Percentiles rank a stretch among this genome's conserved stretches.
These are phyloP conservation scores for Dicorynia guianensis DNA, from an alignment of 306 rosid species.

Conservation along the genomic window DNA sequence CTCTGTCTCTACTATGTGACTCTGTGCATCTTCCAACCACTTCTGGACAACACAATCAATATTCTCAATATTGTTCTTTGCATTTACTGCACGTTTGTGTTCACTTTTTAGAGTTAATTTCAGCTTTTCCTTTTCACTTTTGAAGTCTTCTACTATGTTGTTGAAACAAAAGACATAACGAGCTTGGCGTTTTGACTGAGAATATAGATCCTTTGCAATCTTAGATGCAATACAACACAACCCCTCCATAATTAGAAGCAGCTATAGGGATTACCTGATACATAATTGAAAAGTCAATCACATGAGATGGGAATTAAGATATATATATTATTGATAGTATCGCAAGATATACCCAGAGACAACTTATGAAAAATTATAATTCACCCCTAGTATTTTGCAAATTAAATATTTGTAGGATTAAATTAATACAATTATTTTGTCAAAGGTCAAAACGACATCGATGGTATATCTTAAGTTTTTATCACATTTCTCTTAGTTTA, in stretches of 20 bases:
- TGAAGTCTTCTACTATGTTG: background rate
- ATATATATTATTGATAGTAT: too few relatives aligned
- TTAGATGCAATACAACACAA: background rate
- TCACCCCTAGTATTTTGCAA: too few relatives aligned
- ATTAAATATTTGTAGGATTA: too few relatives aligned
- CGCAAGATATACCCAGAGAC: too few relatives aligned
- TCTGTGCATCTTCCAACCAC: background rate
- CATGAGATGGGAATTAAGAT: too few relatives aligned
- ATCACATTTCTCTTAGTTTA: too few relatives aligned
- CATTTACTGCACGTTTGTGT: background rate
- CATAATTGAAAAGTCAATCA: too few relatives aligned
- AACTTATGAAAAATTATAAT: too few relatives aligned
- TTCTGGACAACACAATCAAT: background rate
- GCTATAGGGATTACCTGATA: too few relatives aligned
- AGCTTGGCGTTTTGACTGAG: background rate
- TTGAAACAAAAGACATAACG: background rate
- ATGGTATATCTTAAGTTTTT: too few relatives aligned
- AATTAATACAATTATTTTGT: too few relatives aligned
- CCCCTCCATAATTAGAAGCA: background rate
- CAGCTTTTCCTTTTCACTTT: background rate
- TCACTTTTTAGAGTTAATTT: background rate
- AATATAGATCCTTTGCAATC: background rate
- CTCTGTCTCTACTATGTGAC: background rate
- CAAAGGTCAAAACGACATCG: too few relatives aligned
- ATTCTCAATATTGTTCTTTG: background rate